phyloP scores from a whole-genome alignment of 441 rosid species.

The Adansonia grandidieri region DNA sequence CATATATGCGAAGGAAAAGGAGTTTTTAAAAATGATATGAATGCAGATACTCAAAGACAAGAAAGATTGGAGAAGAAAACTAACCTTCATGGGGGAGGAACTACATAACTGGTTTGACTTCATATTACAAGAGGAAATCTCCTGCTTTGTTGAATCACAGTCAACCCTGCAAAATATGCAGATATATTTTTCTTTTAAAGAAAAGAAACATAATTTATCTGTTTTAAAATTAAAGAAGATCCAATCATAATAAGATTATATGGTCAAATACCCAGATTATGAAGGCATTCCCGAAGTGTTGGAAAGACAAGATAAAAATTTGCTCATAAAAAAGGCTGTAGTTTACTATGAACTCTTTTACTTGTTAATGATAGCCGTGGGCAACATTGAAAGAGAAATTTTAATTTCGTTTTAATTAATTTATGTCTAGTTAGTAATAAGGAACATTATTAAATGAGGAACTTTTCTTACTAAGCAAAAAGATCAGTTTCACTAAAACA shows the following conservation, averaged over 20 bases:
- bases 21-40: background rate
- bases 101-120: slow-evolving; percentile 32
- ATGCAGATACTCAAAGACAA: slow-evolving; percentile 18
- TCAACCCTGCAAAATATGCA: slow-evolving; percentile 45
- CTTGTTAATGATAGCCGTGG: slow-evolving; percentile 6
- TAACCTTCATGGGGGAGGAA: slow-evolving; percentile 42
- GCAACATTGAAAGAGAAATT: slow-evolving; percentile 13
- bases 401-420: background rate
- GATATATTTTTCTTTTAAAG: background rate
- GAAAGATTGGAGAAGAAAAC: slow-evolving; percentile 22
- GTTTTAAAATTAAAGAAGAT: background rate
- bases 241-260: slow-evolving; percentile 5
- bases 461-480: background rate
- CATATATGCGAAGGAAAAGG: background rate
- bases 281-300: background rate
- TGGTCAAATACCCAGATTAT: background rate
- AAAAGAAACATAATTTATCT: background rate
- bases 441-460: slow-evolving; percentile 7
- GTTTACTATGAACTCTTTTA: background rate
- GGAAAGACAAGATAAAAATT: slow-evolving; percentile 11
- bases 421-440: background rate
- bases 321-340: slow-evolving; percentile 10
- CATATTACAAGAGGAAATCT: slow-evolving; percentile 40
- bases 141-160: slow-evolving; percentile 35
- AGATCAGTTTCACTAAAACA: background rate